Conservation (phyloP, 805 yeast genomes). For the Lipomyces starkeyi region DNA sequence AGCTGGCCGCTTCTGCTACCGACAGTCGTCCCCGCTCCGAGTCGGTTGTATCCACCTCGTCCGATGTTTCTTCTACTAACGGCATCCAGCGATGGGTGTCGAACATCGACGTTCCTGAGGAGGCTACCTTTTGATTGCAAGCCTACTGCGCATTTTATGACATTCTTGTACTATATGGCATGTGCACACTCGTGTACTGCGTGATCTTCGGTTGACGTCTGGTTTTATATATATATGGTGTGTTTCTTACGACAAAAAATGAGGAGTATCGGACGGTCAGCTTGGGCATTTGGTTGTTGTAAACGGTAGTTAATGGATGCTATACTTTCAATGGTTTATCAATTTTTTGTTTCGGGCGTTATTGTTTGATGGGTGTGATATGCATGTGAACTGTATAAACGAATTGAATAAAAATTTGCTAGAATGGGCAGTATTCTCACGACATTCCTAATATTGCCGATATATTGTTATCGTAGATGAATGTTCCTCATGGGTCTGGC, state of each 20-base stretch:
- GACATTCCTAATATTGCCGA: no score
- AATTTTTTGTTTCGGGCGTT: background rate
- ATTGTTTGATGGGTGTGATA: background rate
- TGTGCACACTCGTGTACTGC: background rate
- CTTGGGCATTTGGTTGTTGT: background rate
- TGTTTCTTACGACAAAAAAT: background rate
- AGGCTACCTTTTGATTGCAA: background rate
- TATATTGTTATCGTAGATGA: no score
- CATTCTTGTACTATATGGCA: background rate
- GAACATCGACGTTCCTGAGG: background rate
- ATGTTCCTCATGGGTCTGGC: no score
- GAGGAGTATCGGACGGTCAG: background rate
- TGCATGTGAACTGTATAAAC: background rate
- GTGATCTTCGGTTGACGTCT: no score
- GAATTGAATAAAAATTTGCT: background rate
- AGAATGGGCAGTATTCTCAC: no score
- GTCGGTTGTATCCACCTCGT: background rate
- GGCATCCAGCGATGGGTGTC: constrained; percentile 1
- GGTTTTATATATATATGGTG: no score
- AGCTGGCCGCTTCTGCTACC: background rate
- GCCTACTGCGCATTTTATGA: background rate
- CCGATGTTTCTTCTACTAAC: background rate
- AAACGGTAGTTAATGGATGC: background rate
- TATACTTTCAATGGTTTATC: background rate
- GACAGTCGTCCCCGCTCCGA: background rate